These are phyloP conservation scores for Tricholoma saponaceum DNA, from an alignment of 768 basidiomycete genomes.

Conservation along the genomic window DNA sequence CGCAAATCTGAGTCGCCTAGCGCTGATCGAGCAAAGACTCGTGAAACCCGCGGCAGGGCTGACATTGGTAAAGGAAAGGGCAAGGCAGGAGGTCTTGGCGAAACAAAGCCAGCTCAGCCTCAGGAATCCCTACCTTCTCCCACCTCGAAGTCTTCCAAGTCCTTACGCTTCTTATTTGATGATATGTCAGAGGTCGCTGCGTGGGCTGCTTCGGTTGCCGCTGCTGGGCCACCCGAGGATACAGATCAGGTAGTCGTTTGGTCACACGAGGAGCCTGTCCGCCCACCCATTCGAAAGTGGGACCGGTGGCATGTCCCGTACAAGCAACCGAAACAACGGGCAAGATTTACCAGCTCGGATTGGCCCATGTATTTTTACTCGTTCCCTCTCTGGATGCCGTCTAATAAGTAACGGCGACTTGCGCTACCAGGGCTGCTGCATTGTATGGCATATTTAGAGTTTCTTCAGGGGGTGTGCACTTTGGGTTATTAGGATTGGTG, in stretches of 20 bases:
- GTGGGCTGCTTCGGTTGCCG: background rate
- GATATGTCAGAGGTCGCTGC: background rate
- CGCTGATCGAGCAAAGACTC: background rate
- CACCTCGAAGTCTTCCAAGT: background rate
- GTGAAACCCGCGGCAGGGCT: background rate
- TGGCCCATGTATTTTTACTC: background rate
- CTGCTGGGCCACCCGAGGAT: background rate
- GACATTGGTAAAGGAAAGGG: background rate
- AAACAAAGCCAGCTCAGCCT: background rate
- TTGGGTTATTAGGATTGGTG: too few species aligned
- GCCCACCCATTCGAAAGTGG: background rate
- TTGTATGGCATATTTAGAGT: too few species aligned
- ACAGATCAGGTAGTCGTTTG: background rate
- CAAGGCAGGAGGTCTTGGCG: background rate
- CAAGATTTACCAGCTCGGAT: background rate
- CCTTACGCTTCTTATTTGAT: slow-evolving; percentile 1
- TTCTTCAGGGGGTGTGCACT: too few species aligned
- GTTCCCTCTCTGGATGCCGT: background rate
- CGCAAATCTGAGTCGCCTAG: background rate
- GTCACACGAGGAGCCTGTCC: background rate
- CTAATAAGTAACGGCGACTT: background rate
- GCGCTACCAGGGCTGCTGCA: background rate
- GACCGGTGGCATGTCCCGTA: background rate
- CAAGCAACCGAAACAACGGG: background rate
- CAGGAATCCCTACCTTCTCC: background rate